These are phyloP conservation scores for Ilex paraguariensis DNA, from an alignment of 305 asterid genomes.

Conservation along the genomic window DNA sequence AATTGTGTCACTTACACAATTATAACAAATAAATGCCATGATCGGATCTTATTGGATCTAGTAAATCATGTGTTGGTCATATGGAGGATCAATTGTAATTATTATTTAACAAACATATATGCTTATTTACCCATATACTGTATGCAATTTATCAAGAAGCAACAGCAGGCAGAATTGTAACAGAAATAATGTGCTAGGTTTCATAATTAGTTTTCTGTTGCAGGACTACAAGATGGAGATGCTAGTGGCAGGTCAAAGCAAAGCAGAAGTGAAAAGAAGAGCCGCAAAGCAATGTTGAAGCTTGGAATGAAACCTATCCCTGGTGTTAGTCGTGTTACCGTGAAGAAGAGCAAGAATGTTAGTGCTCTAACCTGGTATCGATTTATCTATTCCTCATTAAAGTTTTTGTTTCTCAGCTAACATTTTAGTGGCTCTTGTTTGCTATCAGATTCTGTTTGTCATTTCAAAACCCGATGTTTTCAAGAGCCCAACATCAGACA, in stretches of 20 bases:
- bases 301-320: constrained; percentile 1
- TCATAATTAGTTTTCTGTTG: background rate
- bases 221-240: background rate
- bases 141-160: too few relatives aligned
- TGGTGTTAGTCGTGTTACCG: background rate
- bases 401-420: background rate
- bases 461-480: constrained; percentile 68
- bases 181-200: background rate
- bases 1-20: too few relatives aligned
- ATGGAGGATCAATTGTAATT: too few relatives aligned
- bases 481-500: constrained; percentile 72
- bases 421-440: background rate
- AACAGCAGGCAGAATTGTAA: too few relatives aligned
- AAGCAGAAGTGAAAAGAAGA: constrained; percentile 1
- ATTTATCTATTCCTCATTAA: background rate
- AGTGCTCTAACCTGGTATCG: background rate
- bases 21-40: too few relatives aligned
- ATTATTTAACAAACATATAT: too few relatives aligned
- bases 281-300: background rate
- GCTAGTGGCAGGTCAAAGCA: background rate
- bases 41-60: too few relatives aligned
- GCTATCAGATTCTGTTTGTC: constrained; percentile 49
- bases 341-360: constrained; percentile 1
- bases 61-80: too few relatives aligned
- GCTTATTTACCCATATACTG: too few relatives aligned